A percentile compares a stretch with the other conserved stretches of the same genome.
phyloP scores from a whole-genome alignment of 306 rosid genomes.

The Dalbergia cochinchinensis region DNA sequence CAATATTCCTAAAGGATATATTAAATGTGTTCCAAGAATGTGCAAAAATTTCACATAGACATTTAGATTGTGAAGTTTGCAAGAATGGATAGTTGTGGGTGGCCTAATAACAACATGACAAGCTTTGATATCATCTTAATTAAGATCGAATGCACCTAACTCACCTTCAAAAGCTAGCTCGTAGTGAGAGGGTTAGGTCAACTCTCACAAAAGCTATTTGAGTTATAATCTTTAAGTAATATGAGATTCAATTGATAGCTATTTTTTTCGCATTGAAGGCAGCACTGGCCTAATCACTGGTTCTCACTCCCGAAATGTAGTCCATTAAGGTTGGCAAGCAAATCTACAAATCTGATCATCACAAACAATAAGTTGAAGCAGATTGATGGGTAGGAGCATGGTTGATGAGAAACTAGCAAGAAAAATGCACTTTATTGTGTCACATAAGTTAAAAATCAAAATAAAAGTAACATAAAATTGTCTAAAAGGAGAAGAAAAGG shows the following conservation, averaged over 20 bases:
- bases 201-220: too few species aligned
- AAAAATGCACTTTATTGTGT: background rate
- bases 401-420: background rate
- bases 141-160: too few species aligned
- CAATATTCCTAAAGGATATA: background rate
- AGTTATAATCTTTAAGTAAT: too few species aligned
- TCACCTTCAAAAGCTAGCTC: too few species aligned
- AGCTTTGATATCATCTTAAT: too few species aligned
- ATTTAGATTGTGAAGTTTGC: too few species aligned
- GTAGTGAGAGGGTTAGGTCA: too few species aligned
- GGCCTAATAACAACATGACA: too few species aligned
- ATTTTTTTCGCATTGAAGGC: slow-evolving; percentile 21
- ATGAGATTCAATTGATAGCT: too few species aligned
- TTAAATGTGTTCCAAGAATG: too few species aligned
- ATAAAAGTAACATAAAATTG: background rate
- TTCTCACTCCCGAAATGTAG: slow-evolving; percentile 59
- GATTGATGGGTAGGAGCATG: background rate
- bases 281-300: slow-evolving; percentile 60
- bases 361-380: background rate
- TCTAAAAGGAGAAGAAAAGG: background rate
- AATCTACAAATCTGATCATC: background rate
- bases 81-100: too few species aligned
- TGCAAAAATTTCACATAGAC: too few species aligned
- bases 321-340: slow-evolving; percentile 5
- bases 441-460: background rate